Percentiles rank a stretch among this genome's conserved stretches.
These are phyloP conservation scores for Cryphonectria carpinicola DNA, from an alignment of 2,329 filamentous ascomycete genomes.

Conservation along the genomic window DNA sequence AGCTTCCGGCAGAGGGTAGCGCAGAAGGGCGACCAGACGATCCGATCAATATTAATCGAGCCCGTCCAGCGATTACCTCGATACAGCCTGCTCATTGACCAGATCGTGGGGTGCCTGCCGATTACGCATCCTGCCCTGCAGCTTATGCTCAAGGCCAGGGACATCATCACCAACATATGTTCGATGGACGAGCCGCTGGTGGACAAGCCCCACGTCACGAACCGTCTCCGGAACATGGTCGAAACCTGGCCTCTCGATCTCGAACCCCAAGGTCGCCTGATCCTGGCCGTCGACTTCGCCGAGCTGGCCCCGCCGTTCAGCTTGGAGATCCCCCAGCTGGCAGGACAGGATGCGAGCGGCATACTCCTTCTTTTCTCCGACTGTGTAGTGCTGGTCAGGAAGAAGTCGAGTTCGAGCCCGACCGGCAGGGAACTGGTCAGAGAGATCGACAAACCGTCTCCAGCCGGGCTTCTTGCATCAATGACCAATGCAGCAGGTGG, in stretches of 20 bases:
- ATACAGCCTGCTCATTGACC: constrained; percentile 95
- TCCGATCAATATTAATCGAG: constrained; percentile 92
- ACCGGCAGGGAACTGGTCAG: constrained; percentile 79
- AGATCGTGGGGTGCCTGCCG: constrained; percentile 85
- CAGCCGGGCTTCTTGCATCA: constrained; percentile 63
- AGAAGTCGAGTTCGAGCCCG: constrained; percentile 62
- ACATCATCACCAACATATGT: constrained; percentile 95
- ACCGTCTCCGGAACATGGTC: constrained; percentile 75
- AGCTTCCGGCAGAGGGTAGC: constrained; percentile 81
- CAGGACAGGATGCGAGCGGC: constrained; percentile 57
- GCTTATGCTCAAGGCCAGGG: constrained; percentile 82
- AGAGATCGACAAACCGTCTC: constrained; percentile 81
- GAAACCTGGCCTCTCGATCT: constrained; percentile 76
- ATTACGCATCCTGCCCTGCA: constrained; percentile 84
- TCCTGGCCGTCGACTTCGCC: constrained; percentile 78
- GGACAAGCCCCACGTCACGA: constrained; percentile 74
- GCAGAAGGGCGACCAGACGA: constrained; percentile 83
- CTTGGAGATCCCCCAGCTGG: constrained; percentile 43
- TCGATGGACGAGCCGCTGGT: constrained; percentile 77
- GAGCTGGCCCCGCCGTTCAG: constrained; percentile 75
- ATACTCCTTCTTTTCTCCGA: constrained; percentile 87
- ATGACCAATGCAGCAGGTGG: constrained; percentile 67
- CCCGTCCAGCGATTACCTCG: constrained; percentile 92
- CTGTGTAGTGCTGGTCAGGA: constrained; percentile 76
- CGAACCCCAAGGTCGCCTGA: constrained; percentile 75